These are phyloP conservation scores for Nakazawaea wickerhamii DNA, from an alignment of 805 yeast species.

Conservation along the genomic window DNA sequence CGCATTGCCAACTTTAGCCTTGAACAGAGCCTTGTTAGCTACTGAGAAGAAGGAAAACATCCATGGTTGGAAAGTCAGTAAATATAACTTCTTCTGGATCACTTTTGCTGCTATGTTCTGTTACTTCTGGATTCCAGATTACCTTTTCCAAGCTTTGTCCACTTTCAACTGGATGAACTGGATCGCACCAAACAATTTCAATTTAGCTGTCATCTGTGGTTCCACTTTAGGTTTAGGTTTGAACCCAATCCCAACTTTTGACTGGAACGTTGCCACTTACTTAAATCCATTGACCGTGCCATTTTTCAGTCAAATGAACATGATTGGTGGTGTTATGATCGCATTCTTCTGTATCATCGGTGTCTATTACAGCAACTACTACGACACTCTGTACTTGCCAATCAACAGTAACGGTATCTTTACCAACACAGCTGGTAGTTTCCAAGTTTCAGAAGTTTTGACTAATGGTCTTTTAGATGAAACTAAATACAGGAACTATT, in stretches of 20 bases:
- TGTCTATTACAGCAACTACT: not conserved
- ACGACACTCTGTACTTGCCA: not conserved
- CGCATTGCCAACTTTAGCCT: not conserved
- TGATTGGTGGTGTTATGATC: not conserved
- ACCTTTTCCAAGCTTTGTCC: not conserved
- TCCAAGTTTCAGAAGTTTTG: not conserved
- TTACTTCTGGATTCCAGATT: not conserved
- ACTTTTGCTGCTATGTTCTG: not conserved
- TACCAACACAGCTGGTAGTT: not conserved
- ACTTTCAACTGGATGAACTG: not conserved
- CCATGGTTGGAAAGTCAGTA: not conserved
- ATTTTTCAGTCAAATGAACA: not conserved
- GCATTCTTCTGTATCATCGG: not conserved
- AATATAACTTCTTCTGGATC: not conserved
- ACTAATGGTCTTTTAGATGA: constrained; percentile 1
- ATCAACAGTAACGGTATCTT: not conserved
- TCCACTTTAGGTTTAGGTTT: not conserved
- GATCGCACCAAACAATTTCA: not conserved
- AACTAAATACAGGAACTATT: not conserved
- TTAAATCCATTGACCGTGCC: not conserved
- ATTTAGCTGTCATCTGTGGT: not conserved
- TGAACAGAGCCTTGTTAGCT: not conserved
- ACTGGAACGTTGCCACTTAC: not conserved
- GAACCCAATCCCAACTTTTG: not conserved
- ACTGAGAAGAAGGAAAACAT: not conserved